Evolutionary conservation across 257 asterid genomes (phyloP), one percentile per base, ranked within the genome.

Genomic region (Forsythia viridissima): DNA sequence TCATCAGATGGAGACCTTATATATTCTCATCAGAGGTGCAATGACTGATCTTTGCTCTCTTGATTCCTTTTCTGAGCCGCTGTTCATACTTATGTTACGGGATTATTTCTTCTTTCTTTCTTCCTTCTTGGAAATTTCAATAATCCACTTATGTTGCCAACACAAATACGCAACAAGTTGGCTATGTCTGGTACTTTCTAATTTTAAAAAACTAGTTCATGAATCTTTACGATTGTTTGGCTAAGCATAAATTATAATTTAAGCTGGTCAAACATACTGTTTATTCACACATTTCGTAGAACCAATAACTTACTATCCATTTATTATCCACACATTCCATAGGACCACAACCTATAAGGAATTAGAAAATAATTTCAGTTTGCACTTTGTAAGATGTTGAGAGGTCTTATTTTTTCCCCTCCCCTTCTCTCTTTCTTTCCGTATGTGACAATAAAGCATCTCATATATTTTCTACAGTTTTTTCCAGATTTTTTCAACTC

Each of bases 11-110:
- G 85, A 68, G 74, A 76, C 59, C 77, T 79, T 10, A 24, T 87
- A 68, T 36, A 74, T 81, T 81, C 85, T 79, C 81, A 76, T 79
- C 90, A 82, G 69, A 85, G 92, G 98, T 90, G 84, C 61, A 76
- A 73, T 63, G 70, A 61, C 69, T 42, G 30, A 15, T 41, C 44
- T 36, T 72, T 55, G 18, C 52, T 46, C n/a, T 10, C 69, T 48
- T 77, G 36, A 75, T 10, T 38, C 30, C 55, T 59, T 61, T 3
- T 30, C 70, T 63, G 38, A 36, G 16, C 13, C 0, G 8, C 70
- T 30, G 70, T 11, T 30, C 8, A 30, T 11, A 63, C n/a, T 63
- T 10, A 12, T 3, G n/a, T 63, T 21, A 63, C 70, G 30, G 38
- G 70, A 10, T 30, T 30, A 63, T 30, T 30, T 30, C 38, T 8